Evolutionary conservation across 1,139 yeast genomes (phyloP).

Genomic region (Lodderomyces margitis): DNA sequence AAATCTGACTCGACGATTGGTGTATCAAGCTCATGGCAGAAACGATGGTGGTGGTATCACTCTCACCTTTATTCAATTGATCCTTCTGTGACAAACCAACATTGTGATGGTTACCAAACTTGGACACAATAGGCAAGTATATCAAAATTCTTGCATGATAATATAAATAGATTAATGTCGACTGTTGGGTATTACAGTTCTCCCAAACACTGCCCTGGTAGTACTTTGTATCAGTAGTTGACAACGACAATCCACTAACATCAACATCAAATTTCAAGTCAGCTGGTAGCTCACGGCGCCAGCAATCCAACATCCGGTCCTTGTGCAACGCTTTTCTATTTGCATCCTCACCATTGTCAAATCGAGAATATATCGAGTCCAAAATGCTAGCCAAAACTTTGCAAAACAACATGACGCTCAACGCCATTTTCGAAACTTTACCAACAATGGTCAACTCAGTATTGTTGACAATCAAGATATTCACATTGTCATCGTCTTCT

Average conservation of each 20-base stretch:
- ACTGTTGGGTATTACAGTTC: constrained; percentile 47
- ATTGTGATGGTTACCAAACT: constrained; percentile 44
- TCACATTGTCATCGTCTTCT: constrained; percentile 47
- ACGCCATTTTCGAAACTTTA: constrained; percentile 60
- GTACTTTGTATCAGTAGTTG: constrained; percentile 29
- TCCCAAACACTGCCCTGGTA: constrained; percentile 23
- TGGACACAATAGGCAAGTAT: constrained; percentile 69
- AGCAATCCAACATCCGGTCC: constrained; percentile 72
- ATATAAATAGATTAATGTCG: constrained; percentile 62
- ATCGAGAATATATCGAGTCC: constrained; percentile 59
- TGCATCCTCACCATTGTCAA: constrained; percentile 34
- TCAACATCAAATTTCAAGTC: constrained; percentile 66
- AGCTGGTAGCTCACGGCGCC: constrained; percentile 72
- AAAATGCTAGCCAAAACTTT: constrained; percentile 72
- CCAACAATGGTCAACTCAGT: constrained; percentile 62
- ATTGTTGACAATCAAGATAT: constrained; percentile 57
- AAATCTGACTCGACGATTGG: constrained; percentile 67
- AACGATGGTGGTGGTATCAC: constrained; percentile 27
- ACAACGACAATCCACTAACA: constrained; percentile 56
- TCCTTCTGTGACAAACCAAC: constrained; percentile 46
- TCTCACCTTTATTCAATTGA: constrained; percentile 28
- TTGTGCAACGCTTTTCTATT: constrained; percentile 44
- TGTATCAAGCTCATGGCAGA: constrained; percentile 61
- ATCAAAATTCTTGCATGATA: constrained; percentile 79
- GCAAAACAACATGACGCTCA: constrained; percentile 66